These are phyloP conservation scores for Pestalotiopsis sp. DNA, from an alignment of 2,329 filamentous ascomycete genomes.

Conservation along the genomic window DNA sequence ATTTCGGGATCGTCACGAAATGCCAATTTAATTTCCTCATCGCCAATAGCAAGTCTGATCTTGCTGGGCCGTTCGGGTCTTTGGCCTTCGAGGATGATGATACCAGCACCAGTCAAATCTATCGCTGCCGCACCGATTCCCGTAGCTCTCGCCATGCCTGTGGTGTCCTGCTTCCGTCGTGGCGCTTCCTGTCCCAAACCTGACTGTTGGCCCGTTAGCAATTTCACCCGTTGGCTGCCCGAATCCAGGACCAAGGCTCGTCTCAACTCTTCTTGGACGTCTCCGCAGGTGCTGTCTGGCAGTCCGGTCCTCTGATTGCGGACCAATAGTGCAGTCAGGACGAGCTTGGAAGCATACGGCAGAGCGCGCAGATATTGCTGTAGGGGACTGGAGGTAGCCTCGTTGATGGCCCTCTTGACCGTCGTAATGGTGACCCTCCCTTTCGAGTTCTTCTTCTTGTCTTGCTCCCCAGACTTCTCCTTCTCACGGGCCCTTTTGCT, in stretches of 20 bases:
- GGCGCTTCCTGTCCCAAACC: neutral
- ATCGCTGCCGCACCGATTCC: slow-evolving; percentile 71
- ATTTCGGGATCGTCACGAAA: slow-evolving; percentile 88
- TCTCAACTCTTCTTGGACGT: slow-evolving; percentile 85
- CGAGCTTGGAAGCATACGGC: slow-evolving; percentile 80
- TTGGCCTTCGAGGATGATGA: slow-evolving; percentile 81
- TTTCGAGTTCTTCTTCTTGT: slow-evolving; percentile 40
- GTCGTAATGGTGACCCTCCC: slow-evolving; percentile 86
- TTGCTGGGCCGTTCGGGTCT: slow-evolving; percentile 86
- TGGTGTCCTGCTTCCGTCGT: slow-evolving; percentile 24
- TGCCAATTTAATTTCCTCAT: slow-evolving; percentile 88
- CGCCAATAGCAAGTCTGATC: slow-evolving; percentile 80
- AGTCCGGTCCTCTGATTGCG: slow-evolving; percentile 82
- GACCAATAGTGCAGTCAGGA: slow-evolving; percentile 80
- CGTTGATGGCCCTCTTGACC: slow-evolving; percentile 91
- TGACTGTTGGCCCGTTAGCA: slow-evolving; percentile 42
- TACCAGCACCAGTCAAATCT: slow-evolving; percentile 83
- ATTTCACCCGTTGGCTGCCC: slow-evolving; percentile 61
- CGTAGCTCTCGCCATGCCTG: slow-evolving; percentile 23
- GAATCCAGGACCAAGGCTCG: slow-evolving; percentile 66
- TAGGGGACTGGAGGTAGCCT: slow-evolving; percentile 89
- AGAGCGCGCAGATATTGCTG: slow-evolving; percentile 86
- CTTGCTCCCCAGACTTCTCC: slow-evolving; percentile 26
- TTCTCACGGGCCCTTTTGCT: slow-evolving; percentile 52
- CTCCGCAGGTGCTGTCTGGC: slow-evolving; percentile 84